These are phyloP conservation scores for Fusarium palustre DNA, from an alignment of 2,329 filamentous ascomycete species.

Conservation along the genomic window DNA sequence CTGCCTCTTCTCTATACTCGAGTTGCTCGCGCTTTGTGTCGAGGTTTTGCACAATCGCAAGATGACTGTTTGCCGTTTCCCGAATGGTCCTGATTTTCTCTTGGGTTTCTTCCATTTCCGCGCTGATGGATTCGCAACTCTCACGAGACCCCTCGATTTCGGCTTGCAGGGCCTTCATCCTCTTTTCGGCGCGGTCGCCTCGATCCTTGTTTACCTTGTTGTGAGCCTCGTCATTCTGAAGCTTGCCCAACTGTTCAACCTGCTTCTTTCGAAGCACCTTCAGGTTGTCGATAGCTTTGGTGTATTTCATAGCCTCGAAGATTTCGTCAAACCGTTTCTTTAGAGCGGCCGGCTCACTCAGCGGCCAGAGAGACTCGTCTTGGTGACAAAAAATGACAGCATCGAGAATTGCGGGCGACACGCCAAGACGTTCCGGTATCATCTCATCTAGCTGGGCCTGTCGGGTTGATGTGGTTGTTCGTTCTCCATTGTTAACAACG, in stretches of 20 bases:
- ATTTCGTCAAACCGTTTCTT: constrained; percentile 98
- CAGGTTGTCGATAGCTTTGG: constrained; percentile 96
- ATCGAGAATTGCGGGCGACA: constrained; percentile 89
- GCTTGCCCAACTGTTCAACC: constrained; percentile 76
- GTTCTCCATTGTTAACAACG: constrained; percentile 83
- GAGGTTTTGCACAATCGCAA: constrained; percentile 79
- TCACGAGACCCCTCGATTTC: constrained; percentile 73
- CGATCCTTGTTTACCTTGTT: constrained; percentile 87
- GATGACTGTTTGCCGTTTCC: constrained; percentile 78
- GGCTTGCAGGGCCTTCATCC: constrained; percentile 71
- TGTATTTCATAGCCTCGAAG: constrained; percentile 96
- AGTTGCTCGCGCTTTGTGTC: constrained; percentile 81
- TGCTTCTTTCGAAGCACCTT: constrained; percentile 87
- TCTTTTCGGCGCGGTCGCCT: constrained; percentile 77
- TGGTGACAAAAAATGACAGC: constrained; percentile 99
- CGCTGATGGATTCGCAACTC: constrained; percentile 68
- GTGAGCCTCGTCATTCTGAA: constrained; percentile 80
- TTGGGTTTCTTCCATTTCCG: constrained; percentile 71
- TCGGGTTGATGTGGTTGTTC: constrained; percentile 80
- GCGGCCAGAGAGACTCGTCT: constrained; percentile 96
- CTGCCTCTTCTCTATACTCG: constrained; percentile 74
- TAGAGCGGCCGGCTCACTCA: constrained; percentile 85
- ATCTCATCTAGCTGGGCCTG: constrained; percentile 84
- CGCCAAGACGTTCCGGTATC: constrained; percentile 87
- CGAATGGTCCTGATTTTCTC: constrained; percentile 73